phyloP scores from a whole-genome alignment of 1,284 basidiomycete species.

The Pseudozyma sp. region DNA sequence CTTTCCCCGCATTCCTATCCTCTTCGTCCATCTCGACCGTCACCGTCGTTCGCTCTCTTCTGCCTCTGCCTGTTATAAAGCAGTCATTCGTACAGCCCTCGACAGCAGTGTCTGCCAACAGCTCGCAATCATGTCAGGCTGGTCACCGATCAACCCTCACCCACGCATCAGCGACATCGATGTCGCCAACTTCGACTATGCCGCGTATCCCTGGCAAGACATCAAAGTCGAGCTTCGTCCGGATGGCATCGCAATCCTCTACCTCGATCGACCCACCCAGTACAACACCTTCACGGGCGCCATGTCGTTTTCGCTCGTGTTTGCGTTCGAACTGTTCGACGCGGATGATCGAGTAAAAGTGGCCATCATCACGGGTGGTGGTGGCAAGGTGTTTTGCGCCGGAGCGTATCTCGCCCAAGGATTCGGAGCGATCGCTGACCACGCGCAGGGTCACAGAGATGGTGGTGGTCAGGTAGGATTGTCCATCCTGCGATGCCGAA shows the following conservation, averaged over 20 bases:
- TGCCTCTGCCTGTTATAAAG: too few species aligned
- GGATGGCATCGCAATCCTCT: slow-evolving; percentile 39
- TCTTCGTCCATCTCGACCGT: too few species aligned
- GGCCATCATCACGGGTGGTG: slow-evolving; percentile 52
- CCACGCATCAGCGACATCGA: slow-evolving; percentile 43
- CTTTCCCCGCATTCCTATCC: too few species aligned
- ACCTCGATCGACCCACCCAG: slow-evolving; percentile 27
- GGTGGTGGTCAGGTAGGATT: slow-evolving; percentile 48
- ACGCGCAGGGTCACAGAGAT: slow-evolving; percentile 49
- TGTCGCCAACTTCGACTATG: slow-evolving; percentile 34
- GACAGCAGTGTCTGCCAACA: background rate
- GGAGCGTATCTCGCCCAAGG: slow-evolving; percentile 54
- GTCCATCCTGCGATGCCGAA: slow-evolving; percentile 52
- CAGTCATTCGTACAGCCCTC: too few species aligned
- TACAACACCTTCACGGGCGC: slow-evolving; percentile 54
- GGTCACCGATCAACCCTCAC: slow-evolving; percentile 45
- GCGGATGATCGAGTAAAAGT: slow-evolving; percentile 54
- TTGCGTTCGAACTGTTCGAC: slow-evolving; percentile 60
- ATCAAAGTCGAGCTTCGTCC: slow-evolving; percentile 27
- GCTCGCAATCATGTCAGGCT: slow-evolving; percentile 8
- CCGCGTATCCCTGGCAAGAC: slow-evolving; percentile 34
- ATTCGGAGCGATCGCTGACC: slow-evolving; percentile 46
- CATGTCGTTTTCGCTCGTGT: slow-evolving; percentile 51
- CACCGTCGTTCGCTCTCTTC: too few species aligned
- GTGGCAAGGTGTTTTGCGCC: slow-evolving; percentile 54